Evolutionary conservation across 441 rosid genomes (phyloP), one percentile per base, ranked within the genome.

Genomic region (Populus trichocarpa): DNA sequence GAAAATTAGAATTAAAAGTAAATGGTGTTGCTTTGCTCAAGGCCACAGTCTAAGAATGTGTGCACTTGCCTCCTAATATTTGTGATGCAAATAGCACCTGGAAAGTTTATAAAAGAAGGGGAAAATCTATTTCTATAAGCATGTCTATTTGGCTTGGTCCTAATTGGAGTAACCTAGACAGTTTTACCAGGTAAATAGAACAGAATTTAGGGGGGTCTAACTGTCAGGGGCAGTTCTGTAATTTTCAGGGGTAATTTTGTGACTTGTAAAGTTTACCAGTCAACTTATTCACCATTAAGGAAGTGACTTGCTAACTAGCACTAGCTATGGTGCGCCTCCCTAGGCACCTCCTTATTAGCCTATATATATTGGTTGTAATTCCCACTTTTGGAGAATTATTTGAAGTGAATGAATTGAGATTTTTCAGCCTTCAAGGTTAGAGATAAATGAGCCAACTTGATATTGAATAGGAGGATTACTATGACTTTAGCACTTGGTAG

Each of bases 21-120:
- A 70, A 3, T 74, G 70, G 57, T 65, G 77, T 61, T 73, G 67
- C 70, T 36, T 74, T 69, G 66, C 38, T 18, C 12, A 40, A 25
- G 70, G 42, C 63, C 35, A 38, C 61, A 61, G 16, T 18, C 30
- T 30, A 46, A 53, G 63, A n/a, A 50, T 32, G 26, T 8, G 63
- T 57, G 63, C 4, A 57, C 63, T 0, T 57, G 23, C 63, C 22
- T 2, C 63, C 22, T 53, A 18, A 7, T 53, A 53, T 53, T 53
- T 53, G 63, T 8, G 11, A 11, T 22, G 33, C 16, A 6, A 18
- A 68, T 53, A 53, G 61, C 61, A 53, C 61, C 61, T 18, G 36
- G 23, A 30, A 38, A 68, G 46, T 67, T 67, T 30, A 30, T 67
- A 14, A 20, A 67, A 12, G 33, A 67, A 30, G 23, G 25, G 10